phyloP scores from a whole-genome alignment of 2,329 filamentous ascomycete genomes.

The Aspergillus aculeatinus region DNA sequence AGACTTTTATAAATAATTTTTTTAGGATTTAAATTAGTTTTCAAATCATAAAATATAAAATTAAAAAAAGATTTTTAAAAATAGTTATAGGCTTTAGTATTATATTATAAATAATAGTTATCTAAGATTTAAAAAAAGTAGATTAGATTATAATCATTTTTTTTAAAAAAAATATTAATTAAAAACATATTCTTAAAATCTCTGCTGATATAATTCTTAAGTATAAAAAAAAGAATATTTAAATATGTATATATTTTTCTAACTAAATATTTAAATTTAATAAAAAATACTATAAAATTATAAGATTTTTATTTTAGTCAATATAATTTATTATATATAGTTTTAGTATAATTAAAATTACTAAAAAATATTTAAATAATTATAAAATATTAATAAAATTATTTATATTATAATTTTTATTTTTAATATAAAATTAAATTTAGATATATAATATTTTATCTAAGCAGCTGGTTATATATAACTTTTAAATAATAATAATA shows the following conservation, averaged over 20 bases:
- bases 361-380: too few relatives aligned
- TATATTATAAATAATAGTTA: not conserved
- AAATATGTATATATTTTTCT: not conserved
- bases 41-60: not conserved
- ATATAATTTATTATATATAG: too few relatives aligned
- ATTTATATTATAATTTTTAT: not conserved
- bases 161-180: not conserved
- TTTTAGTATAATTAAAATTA: too few relatives aligned
- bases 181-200: not conserved
- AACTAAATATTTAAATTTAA: too few relatives aligned
- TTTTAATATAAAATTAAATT: not conserved
- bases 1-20: not conserved
- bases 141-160: not conserved
- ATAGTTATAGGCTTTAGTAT: not conserved
- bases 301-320: too few relatives aligned
- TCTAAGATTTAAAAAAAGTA: not conserved
- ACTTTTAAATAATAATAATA: not conserved
- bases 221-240: not conserved
- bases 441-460: not conserved
- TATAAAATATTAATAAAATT: not conserved
- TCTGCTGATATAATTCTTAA: not conserved
- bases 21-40: too few relatives aligned
- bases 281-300: too few relatives aligned
- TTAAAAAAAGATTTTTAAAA: not conserved
- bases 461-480: not conserved